phyloP scores from a whole-genome alignment of 305 asterid species.

The Petunia hybrid region DNA sequence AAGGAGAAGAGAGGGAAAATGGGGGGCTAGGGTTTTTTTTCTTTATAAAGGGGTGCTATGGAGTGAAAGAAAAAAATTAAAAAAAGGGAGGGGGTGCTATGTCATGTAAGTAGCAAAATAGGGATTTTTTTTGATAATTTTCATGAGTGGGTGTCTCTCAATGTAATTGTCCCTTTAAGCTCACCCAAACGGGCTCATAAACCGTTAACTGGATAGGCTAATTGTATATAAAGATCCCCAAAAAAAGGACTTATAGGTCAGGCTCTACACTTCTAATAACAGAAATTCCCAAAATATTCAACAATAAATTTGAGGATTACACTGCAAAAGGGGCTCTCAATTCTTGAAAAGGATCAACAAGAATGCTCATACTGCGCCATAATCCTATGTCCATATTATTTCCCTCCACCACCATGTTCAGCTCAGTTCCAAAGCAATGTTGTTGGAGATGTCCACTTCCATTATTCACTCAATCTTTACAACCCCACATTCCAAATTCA shows the following conservation, averaged over 20 bases:
- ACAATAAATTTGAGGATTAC: not conserved
- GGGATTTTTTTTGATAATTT: no score
- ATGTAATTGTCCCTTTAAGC: no score
- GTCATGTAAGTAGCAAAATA: no score
- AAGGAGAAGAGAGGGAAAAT: no score
- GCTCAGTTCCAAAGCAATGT: conserved; percentile 35
- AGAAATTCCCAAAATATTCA: not conserved
- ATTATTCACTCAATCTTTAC: conserved; percentile 34
- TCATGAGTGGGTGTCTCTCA: no score
- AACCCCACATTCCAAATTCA: conserved; percentile 34
- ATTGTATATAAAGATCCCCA: no score
- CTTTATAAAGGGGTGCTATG: no score
- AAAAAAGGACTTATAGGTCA: not conserved
- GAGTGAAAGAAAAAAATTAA: no score
- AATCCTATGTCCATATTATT: conserved; percentile 34
- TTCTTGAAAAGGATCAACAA: conserved; percentile 22
- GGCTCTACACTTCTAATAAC: not conserved
- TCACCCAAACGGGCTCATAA: no score
- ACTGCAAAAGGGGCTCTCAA: not conserved
- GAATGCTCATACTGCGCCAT: conserved; percentile 50
- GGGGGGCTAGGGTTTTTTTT: no score
- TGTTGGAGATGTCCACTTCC: conserved; percentile 34
- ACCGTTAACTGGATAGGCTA: no score
- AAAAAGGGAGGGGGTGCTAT: no score
- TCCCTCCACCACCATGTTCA: conserved; percentile 37